These are phyloP conservation scores for Phytopythium oedochilum DNA, from an alignment of 352 stramenopile genomes.

Conservation along the genomic window DNA sequence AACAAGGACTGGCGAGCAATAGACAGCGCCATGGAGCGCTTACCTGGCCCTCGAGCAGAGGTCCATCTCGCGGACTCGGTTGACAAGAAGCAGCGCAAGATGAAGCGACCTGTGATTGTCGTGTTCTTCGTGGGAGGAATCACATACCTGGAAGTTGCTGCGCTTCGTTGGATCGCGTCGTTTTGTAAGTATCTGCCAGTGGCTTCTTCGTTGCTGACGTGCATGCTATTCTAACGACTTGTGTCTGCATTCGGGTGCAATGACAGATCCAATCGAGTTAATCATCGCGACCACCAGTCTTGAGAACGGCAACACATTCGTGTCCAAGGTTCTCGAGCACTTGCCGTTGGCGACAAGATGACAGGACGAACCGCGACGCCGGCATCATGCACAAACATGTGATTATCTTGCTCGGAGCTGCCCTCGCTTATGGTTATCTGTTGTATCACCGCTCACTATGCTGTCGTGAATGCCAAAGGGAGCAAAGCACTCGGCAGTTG, in stretches of 20 bases:
- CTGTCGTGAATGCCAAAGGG: constrained; percentile 4
- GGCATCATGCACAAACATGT: not conserved
- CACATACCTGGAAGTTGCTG: constrained; percentile 69
- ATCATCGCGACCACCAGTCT: constrained; percentile 56
- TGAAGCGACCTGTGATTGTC: constrained; percentile 52
- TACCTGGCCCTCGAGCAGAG: constrained; percentile 57
- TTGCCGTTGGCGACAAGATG: constrained; percentile 25
- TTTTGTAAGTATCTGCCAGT: constrained; percentile 36
- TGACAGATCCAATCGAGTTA: constrained; percentile 54
- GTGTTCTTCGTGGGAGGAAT: constrained; percentile 69
- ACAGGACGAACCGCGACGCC: not conserved
- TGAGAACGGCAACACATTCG: constrained; percentile 44
- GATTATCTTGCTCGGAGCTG: not conserved
- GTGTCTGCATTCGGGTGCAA: not conserved
- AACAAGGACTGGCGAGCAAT: constrained; percentile 38
- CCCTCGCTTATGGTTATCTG: not conserved
- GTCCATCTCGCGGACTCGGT: constrained; percentile 20
- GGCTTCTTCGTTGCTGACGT: not conserved
- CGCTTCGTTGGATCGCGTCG: constrained; percentile 60
- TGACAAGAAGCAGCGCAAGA: constrained; percentile 14
- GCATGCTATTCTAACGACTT: not conserved
- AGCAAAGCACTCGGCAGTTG: too few species aligned
- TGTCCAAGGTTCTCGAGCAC: constrained; percentile 46
- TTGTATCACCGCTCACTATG: not conserved
- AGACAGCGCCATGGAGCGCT: constrained; percentile 35